These are phyloP conservation scores for Euptelea pleiosperma DNA, from an alignment of 164 flowering plant species.

Conservation along the genomic window DNA sequence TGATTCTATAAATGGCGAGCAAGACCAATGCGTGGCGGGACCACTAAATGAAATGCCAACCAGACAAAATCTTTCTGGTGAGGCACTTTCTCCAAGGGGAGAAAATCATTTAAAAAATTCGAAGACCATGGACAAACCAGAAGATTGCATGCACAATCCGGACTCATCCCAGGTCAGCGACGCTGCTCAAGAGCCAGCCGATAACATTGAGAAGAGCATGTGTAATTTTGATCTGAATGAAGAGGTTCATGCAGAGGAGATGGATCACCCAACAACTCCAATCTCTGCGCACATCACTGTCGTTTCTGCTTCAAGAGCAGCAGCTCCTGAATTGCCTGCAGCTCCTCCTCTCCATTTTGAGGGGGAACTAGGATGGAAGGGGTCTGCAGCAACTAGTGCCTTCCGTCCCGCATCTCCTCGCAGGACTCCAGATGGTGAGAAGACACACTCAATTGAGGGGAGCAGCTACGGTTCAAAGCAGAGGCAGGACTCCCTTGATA, in stretches of 20 bases:
- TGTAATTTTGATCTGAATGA: constrained; percentile 64
- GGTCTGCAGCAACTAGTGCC: constrained; percentile 76
- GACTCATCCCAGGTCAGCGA: constrained; percentile 48
- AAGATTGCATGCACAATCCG: constrained; percentile 23
- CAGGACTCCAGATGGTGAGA: constrained; percentile 35
- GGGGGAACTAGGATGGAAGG: constrained; percentile 78
- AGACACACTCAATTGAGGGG: constrained; percentile 13
- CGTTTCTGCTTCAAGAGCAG: constrained; percentile 63
- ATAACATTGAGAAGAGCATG: constrained; percentile 26
- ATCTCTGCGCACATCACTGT: constrained; percentile 41
- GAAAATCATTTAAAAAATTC: constrained; percentile 22
- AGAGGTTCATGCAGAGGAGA: constrained; percentile 56
- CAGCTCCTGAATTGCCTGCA: constrained; percentile 47
- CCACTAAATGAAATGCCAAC: constrained; percentile 26
- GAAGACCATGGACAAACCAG: constrained; percentile 23
- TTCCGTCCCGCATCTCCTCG: constrained; percentile 80
- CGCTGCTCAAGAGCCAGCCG: constrained; percentile 39
- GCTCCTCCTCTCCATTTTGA: constrained; percentile 63
- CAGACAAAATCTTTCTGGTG: constrained; percentile 25
- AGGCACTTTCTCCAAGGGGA: constrained; percentile 20
- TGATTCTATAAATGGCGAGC: constrained; percentile 42
- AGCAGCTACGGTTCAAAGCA: constrained; percentile 22
- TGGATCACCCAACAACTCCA: constrained; percentile 34
- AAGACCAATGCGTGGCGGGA: constrained; percentile 23
- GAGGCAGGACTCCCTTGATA: constrained; percentile 34